Evolutionary conservation across 768 basidiomycete species (phyloP).

Genomic region (Cystoderma amianthinum): DNA sequence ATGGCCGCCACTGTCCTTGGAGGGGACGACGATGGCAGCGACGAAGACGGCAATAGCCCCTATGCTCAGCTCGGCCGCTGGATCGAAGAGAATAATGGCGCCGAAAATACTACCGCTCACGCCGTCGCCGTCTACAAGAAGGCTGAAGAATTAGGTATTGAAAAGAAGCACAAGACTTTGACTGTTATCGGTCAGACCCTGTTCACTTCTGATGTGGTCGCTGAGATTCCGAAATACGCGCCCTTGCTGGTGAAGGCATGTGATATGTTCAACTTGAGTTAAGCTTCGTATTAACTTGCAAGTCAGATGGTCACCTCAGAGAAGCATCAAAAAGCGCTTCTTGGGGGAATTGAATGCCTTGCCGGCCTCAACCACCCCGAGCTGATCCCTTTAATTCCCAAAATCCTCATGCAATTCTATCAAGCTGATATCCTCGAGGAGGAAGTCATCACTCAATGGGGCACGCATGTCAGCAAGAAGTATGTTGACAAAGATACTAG

Average conservation of each 20-base stretch:
- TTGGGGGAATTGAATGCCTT: constrained; percentile 88
- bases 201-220: constrained; percentile 67
- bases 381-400: constrained; percentile 67
- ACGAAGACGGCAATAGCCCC: constrained; percentile 82
- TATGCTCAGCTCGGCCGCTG: constrained; percentile 79
- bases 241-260: constrained; percentile 73
- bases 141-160: constrained; percentile 85
- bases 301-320: constrained; percentile 80
- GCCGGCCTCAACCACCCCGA: constrained; percentile 73
- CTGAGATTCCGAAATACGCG: constrained; percentile 58
- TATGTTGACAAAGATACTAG: constrained; percentile 92
- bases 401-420: constrained; percentile 91
- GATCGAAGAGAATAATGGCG: constrained; percentile 66
- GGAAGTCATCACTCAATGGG: constrained; percentile 86
- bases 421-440: constrained; percentile 92
- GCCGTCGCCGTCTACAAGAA: constrained; percentile 78
- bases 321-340: constrained; percentile 91
- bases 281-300: constrained; percentile 2
- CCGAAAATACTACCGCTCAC: constrained; percentile 39
- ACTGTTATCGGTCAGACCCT: constrained; percentile 78
- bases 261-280: constrained; percentile 3
- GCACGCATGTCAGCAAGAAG: constrained; percentile 94
- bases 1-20: constrained; percentile 46
- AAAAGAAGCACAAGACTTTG: constrained; percentile 90
- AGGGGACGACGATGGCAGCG: constrained; percentile 84